A percentile compares a stretch with the other conserved stretches of the same genome.
phyloP scores from a whole-genome alignment of 306 rosid species.

The Prunus mume region DNA sequence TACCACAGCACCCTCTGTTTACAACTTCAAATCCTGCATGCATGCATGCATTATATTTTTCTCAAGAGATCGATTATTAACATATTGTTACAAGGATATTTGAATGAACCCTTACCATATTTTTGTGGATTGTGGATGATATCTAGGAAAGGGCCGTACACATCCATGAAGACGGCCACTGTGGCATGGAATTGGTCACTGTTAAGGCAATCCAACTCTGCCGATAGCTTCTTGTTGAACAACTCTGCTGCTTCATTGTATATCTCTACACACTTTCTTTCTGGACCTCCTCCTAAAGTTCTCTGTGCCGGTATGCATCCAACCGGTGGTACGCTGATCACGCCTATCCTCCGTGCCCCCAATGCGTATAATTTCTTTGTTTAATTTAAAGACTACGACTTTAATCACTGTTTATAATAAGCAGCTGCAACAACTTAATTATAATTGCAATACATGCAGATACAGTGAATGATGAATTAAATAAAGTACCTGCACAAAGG shows the following conservation, averaged over 20 bases:
- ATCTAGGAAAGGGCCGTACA: conserved; percentile 3
- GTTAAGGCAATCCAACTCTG: background rate
- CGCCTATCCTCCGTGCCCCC: conserved; percentile 19
- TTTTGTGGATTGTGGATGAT: background rate
- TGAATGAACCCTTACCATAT: conserved; percentile 3
- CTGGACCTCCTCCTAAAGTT: conserved; percentile 11
- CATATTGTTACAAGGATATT: background rate
- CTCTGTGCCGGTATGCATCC: conserved; percentile 15
- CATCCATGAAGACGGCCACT: conserved; percentile 10
- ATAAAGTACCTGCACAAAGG: conserved; percentile 1
- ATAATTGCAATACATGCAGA: too few species aligned
- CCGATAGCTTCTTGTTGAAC: conserved; percentile 2
- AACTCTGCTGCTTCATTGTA: background rate
- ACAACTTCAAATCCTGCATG: conserved; percentile 31
- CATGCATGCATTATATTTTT: background rate
- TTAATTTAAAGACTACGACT: background rate
- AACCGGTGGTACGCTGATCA: background rate
- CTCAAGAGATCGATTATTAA: too few species aligned
- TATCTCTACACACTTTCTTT: conserved; percentile 4
- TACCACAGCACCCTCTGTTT: conserved; percentile 35
- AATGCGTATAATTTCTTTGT: conserved; percentile 1
- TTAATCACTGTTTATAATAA: too few species aligned
- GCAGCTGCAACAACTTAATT: too few species aligned
- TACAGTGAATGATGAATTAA: too few species aligned
- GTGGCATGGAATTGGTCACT: background rate